A percentile compares a stretch with the other conserved stretches of the same genome.
phyloP scores from a whole-genome alignment of 768 basidiomycete species.

The Pulveroboletus ravenelii region DNA sequence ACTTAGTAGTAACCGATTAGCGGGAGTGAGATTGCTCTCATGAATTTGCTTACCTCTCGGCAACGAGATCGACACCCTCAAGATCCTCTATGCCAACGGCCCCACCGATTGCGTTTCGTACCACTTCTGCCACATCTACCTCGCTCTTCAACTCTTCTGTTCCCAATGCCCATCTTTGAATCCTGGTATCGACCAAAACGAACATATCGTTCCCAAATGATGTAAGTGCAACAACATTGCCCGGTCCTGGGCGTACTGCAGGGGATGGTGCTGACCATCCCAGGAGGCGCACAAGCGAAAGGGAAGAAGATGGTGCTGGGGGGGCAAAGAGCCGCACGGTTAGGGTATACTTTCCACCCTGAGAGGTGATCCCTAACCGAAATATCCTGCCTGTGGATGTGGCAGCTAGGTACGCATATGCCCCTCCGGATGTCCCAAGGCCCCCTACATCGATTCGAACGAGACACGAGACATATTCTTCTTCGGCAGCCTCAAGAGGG shows the following conservation, averaged over 20 bases:
- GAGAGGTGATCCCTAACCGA: constrained; percentile 58
- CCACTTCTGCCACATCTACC: constrained; percentile 46
- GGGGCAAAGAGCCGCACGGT: constrained; percentile 53
- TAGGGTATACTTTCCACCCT: constrained; percentile 64
- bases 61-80: constrained; percentile 66
- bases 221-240: constrained; percentile 63
- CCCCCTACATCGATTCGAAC: constrained; percentile 57
- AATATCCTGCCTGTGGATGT: constrained; percentile 66
- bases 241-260: constrained; percentile 41
- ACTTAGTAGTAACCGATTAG: constrained; percentile 29
- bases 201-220: constrained; percentile 55
- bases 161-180: constrained; percentile 59
- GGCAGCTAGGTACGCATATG: constrained; percentile 49
- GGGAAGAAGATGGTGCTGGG: constrained; percentile 40
- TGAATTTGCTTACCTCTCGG: constrained; percentile 45
- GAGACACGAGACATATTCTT: constrained; percentile 64
- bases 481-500: constrained; percentile 39
- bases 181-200: constrained; percentile 59
- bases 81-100: constrained; percentile 54
- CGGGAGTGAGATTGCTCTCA: background rate
- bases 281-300: constrained; percentile 41
- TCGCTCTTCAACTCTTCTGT: constrained; percentile 59
- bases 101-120: constrained; percentile 45
- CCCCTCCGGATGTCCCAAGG: constrained; percentile 5
- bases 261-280: constrained; percentile 39